Evolutionary conservation across 495 filamentous ascomycete species (phyloP).

Genomic region (Acidomyces sp.): DNA sequence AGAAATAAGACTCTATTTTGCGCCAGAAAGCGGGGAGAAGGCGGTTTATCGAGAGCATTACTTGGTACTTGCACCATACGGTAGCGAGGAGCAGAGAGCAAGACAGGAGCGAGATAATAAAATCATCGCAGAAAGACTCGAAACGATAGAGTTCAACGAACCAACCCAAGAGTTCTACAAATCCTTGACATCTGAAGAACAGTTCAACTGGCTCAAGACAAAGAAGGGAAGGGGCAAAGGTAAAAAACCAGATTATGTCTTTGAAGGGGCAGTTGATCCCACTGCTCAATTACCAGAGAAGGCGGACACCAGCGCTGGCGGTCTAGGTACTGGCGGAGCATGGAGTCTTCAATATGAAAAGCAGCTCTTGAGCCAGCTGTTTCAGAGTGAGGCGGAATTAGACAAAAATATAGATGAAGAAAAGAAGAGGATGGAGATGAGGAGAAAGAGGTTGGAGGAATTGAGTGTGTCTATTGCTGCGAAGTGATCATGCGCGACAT

Average conservation of each 20-base stretch:
- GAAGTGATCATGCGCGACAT: slow-evolving; percentile 14
- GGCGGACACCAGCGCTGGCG: slow-evolving; percentile 4
- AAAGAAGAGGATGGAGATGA: slow-evolving; percentile 15
- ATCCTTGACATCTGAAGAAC: slow-evolving; percentile 43
- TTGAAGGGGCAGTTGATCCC: slow-evolving; percentile 15
- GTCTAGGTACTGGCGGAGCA: slow-evolving; percentile 15
- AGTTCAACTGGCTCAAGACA: slow-evolving; percentile 27
- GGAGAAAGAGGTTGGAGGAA: slow-evolving; percentile 19
- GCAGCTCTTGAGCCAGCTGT: slow-evolving; percentile 18
- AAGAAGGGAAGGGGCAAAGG: slow-evolving; percentile 23
- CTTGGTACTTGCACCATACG: slow-evolving; percentile 82
- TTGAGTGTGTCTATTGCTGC: slow-evolving; percentile 11
- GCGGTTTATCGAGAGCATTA: slow-evolving; percentile 83
- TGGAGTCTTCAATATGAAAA: slow-evolving; percentile 19
- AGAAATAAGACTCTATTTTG: slow-evolving; percentile 82
- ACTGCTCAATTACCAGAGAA: slow-evolving; percentile 21
- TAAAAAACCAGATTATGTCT: slow-evolving; percentile 16
- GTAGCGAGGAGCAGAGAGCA: slow-evolving; percentile 60
- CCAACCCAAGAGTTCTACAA: slow-evolving; percentile 83
- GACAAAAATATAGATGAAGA: slow-evolving; percentile 14
- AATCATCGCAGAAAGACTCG: slow-evolving; percentile 64
- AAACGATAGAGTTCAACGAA: slow-evolving; percentile 92
- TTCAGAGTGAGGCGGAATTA: slow-evolving; percentile 6
- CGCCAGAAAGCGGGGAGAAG: slow-evolving; percentile 73
- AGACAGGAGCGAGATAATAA: slow-evolving; percentile 47